Percentiles rank a stretch among this genome's conserved stretches.
phyloP scores from a whole-genome alignment of 306 rosid species.

The Lagenaria siceraria region DNA sequence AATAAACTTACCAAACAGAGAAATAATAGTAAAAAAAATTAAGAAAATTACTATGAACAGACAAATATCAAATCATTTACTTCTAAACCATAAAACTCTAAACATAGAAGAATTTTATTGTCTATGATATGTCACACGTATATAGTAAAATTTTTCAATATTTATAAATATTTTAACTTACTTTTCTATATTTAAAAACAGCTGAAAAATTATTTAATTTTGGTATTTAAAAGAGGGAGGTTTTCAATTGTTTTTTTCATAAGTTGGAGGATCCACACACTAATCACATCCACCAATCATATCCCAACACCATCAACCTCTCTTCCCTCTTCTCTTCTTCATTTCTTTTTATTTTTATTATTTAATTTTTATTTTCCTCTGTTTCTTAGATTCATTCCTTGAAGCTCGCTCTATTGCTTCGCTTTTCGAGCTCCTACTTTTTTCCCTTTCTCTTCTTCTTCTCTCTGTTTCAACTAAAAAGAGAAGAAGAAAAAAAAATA shows the following conservation, averaged over 20 bases:
- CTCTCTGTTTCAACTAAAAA: not conserved
- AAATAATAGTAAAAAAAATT: too few species aligned
- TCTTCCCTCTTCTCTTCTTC: not conserved
- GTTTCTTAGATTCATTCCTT: slow-evolving; percentile 5
- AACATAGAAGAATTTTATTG: too few species aligned
- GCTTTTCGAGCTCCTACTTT: not conserved
- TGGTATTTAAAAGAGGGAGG: not conserved
- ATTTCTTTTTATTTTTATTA: not conserved
- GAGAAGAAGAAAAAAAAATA: not conserved
- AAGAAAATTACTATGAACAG: too few species aligned
- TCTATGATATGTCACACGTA: too few species aligned
- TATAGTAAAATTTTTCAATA: too few species aligned
- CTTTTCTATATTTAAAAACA: too few species aligned
- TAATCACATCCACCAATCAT: not conserved
- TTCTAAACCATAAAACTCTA: too few species aligned
- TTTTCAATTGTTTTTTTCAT: not conserved
- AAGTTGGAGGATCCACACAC: slow-evolving; percentile 9
- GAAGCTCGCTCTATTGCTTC: not conserved
- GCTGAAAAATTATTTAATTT: too few species aligned
- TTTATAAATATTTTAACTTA: too few species aligned
- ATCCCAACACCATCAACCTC: not conserved
- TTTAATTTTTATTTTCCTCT: too few species aligned
- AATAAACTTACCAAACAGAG: too few species aligned
- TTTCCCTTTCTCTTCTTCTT: not conserved
- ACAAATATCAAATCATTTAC: too few species aligned